These are phyloP conservation scores for Monosporascus cannonballus DNA, from an alignment of 2,329 filamentous ascomycete species.

Conservation along the genomic window DNA sequence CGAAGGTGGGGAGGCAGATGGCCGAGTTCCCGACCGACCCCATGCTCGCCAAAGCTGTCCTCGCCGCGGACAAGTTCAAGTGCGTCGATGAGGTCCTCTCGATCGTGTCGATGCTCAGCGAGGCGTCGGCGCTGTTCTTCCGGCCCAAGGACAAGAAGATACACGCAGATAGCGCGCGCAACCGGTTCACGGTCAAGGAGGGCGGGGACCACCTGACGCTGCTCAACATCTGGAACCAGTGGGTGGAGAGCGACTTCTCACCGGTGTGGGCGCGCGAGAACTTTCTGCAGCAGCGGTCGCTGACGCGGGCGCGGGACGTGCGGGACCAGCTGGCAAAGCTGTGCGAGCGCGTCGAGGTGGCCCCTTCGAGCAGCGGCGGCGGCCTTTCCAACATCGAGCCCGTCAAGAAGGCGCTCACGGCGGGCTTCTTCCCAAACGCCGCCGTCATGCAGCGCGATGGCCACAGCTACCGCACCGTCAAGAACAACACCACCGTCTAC, in stretches of 20 bases:
- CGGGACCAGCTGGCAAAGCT: constrained; percentile 87
- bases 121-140: constrained; percentile 86
- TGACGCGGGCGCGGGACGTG: constrained; percentile 84
- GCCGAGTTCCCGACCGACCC: constrained; percentile 91
- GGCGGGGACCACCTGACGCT: constrained; percentile 86
- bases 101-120: constrained; percentile 90
- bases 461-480: constrained; percentile 84
- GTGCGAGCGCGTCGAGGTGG: constrained; percentile 88
- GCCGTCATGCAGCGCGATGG: constrained; percentile 77
- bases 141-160: constrained; percentile 96
- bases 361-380: constrained; percentile 60
- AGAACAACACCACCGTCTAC: constrained; percentile 82
- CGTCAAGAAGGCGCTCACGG: constrained; percentile 81
- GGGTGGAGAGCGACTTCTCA: constrained; percentile 86
- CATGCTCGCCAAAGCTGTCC: constrained; percentile 82
- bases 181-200: constrained; percentile 82
- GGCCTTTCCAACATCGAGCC: constrained; percentile 58
- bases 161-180: constrained; percentile 84
- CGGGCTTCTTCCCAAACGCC: constrained; percentile 92
- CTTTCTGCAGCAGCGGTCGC: constrained; percentile 84
- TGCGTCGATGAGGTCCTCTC: constrained; percentile 90
- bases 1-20: constrained; percentile 89
- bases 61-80: constrained; percentile 83
- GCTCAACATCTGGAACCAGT: constrained; percentile 92
- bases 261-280: constrained; percentile 88